phyloP scores from a whole-genome alignment of 805 yeast species.

The Pichia occidentalis region DNA sequence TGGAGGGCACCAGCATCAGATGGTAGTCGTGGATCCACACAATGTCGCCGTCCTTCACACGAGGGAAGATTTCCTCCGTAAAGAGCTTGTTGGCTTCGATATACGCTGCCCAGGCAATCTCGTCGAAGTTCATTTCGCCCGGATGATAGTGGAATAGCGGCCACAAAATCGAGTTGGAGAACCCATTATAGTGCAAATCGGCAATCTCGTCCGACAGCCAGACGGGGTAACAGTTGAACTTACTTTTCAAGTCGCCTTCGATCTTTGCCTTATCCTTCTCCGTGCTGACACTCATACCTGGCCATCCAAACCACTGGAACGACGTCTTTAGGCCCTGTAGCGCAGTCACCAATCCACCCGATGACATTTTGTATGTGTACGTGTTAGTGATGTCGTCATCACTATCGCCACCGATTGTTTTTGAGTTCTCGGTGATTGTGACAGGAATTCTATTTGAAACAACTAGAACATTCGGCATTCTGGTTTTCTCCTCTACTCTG shows the following conservation, averaged over 20 bases:
- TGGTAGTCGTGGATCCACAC: constrained; percentile 99
- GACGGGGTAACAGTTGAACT: constrained; percentile 87
- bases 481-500: too few relatives aligned
- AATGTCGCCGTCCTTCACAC: constrained; percentile 73
- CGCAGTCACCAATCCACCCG: constrained; percentile 97
- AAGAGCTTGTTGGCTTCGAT: constrained; percentile 84
- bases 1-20: constrained; percentile 86
- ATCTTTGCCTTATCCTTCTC: constrained; percentile 59
- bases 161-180: constrained; percentile 92
- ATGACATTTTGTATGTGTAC: constrained; percentile 84
- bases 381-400: constrained; percentile 41
- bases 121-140: constrained; percentile 98
- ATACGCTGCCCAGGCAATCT: constrained; percentile 96
- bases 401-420: constrained; percentile 3
- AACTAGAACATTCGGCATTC: constrained; percentile 59
- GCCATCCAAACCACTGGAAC: constrained; percentile 99
- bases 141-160: constrained; percentile 98
- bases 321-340: constrained; percentile 84
- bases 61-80: constrained; percentile 63
- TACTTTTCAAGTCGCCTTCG: constrained; percentile 58
- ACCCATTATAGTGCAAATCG: constrained; percentile 94
- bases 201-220: constrained; percentile 85
- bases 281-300: constrained; percentile 81
- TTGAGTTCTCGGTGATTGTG: constrained; percentile 48
- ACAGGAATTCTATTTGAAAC: constrained; percentile 95